phyloP scores from a whole-genome alignment of 371 early-diverging fungal genomes.

The Smittium mucronatum region DNA sequence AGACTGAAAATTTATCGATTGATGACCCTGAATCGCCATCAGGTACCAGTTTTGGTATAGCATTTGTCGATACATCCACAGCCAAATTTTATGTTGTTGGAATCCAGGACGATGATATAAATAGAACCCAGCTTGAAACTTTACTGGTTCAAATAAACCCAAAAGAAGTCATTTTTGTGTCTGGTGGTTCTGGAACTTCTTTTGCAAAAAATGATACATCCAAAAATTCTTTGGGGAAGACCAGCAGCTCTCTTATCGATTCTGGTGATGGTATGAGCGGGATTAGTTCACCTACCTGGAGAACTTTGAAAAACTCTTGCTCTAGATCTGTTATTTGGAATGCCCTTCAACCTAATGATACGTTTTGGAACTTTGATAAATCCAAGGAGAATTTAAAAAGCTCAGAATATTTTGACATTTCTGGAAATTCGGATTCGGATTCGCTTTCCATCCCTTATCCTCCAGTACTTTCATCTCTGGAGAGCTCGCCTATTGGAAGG shows the following conservation, averaged over 20 bases:
- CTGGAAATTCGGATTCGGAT: constrained; percentile 15
- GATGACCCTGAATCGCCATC: constrained; percentile 7
- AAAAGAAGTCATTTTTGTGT: constrained; percentile 58
- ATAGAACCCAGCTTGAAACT: constrained; percentile 80
- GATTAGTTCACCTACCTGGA: constrained; percentile 46
- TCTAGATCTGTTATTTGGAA: constrained; percentile 36
- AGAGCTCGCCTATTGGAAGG: constrained; percentile 3
- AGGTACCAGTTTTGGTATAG: constrained; percentile 49
- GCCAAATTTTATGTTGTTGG: constrained; percentile 70
- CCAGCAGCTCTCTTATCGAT: constrained; percentile 7
- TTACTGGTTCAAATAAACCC: constrained; percentile 85
- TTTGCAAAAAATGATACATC: constrained; percentile 6
- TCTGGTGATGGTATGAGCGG: constrained; percentile 40
- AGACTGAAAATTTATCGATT: constrained; percentile 9
- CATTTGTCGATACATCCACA: constrained; percentile 92
- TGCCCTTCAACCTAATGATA: constrained; percentile 49
- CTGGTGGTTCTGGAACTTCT: constrained; percentile 28
- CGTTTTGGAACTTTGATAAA: constrained; percentile 69
- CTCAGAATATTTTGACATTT: constrained; percentile 48
- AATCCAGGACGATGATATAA: constrained; percentile 69
- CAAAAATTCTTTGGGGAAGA: constrained; percentile 4
- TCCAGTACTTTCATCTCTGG: constrained; percentile 25
- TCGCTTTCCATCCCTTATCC: constrained; percentile 31
- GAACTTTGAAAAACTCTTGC: constrained; percentile 54
- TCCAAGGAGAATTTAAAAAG: constrained; percentile 55